Conservation (phyloP, 1,284 basidiomycete genomes). For the Cutaneotrichosporon dermatis region DNA sequence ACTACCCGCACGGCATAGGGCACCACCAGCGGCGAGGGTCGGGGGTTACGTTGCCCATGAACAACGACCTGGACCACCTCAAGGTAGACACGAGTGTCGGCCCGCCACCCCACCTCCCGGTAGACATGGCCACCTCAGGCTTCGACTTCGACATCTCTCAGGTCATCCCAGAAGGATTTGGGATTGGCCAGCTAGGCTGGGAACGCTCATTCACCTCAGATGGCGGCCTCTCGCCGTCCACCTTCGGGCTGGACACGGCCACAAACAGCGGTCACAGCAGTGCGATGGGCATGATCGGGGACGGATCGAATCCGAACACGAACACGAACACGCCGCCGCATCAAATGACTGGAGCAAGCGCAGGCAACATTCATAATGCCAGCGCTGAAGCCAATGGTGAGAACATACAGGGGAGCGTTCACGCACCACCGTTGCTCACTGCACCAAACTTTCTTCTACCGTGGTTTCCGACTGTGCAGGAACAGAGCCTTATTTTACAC, state of each 20-base stretch:
- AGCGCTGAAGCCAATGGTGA: constrained; percentile 21
- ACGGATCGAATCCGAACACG: neutral
- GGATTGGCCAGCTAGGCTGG: constrained; percentile 11
- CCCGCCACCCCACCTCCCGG: too few relatives aligned
- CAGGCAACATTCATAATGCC: constrained; percentile 6
- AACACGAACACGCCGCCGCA: neutral
- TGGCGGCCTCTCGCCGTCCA: neutral
- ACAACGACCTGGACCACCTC: neutral
- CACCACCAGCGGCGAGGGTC: neutral
- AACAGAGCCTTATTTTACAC: constrained; percentile 44
- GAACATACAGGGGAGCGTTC: neutral
- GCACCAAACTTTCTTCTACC: constrained; percentile 32
- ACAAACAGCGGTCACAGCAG: neutral
- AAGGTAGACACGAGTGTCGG: too few relatives aligned
- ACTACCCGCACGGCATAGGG: neutral
- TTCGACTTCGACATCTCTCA: constrained; percentile 9
- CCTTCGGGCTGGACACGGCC: constrained; percentile 1
- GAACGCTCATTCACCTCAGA: constrained; percentile 7
- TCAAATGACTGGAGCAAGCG: neutral
- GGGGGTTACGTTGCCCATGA: neutral
- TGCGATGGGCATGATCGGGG: neutral
- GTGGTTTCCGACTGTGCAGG: constrained; percentile 47
- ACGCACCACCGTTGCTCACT: constrained; percentile 6
- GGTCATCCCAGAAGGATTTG: constrained; percentile 14
- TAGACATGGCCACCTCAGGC: neutral